Conservation (phyloP, 2,329 filamentous ascomycete genomes). For the Capronia americana region DNA sequence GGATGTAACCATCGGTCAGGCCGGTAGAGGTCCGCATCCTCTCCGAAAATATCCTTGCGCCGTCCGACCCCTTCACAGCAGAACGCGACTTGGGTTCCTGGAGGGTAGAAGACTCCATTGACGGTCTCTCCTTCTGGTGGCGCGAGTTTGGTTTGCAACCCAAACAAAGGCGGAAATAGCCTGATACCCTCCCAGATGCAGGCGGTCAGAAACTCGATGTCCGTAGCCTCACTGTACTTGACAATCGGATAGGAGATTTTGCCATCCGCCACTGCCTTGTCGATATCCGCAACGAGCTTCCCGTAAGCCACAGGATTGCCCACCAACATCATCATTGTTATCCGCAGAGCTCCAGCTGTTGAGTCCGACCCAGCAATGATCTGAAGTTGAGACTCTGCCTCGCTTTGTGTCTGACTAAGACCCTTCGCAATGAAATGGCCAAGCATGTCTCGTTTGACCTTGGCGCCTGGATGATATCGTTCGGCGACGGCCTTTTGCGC, state of each 20-base stretch:
- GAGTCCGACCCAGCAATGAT: conserved; percentile 26
- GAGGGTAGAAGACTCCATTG: conserved; percentile 52
- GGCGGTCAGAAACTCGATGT: conserved; percentile 55
- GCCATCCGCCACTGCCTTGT: conserved; percentile 48
- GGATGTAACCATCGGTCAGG: conserved; percentile 39
- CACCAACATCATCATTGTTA: conserved; percentile 22
- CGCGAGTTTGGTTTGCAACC: conserved; percentile 41
- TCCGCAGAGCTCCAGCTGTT: conserved; percentile 19
- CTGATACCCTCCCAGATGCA: conserved; percentile 58
- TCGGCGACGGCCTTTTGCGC: conserved; percentile 37
- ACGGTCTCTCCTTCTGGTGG: conserved; percentile 44
- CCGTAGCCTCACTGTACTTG: conserved; percentile 22
- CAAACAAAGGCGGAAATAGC: conserved; percentile 53
- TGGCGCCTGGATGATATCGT: conserved; percentile 33
- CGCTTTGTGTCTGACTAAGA: conserved; percentile 20
- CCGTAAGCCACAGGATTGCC: conserved; percentile 24
- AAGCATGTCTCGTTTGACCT: conserved; percentile 42
- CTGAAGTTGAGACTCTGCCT: conserved; percentile 29
- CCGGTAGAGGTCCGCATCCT: conserved; percentile 49
- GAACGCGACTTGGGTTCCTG: conserved; percentile 58
- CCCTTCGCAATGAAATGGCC: conserved; percentile 43
- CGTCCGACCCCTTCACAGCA: conserved; percentile 71
- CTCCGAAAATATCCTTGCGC: conserved; percentile 58
- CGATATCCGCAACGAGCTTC: conserved; percentile 39
- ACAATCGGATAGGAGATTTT: conserved; percentile 41